Evolutionary conservation across 345 rosid species (phyloP), one percentile per base, ranked within the genome.

Genomic region (Salix suchowensis): DNA sequence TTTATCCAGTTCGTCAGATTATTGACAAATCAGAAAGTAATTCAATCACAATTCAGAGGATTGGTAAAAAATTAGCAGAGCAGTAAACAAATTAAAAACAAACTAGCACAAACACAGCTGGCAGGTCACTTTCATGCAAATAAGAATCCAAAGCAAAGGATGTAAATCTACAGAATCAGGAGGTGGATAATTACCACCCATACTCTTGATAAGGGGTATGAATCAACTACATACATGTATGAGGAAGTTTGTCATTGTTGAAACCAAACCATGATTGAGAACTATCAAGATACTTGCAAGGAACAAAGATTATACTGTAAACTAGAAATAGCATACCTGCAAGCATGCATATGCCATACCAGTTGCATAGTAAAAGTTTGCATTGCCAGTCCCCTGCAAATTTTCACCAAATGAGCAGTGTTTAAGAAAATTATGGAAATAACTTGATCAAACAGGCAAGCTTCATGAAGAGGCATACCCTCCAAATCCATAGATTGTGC

Each of bases 401-500:
- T 75, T 80, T 81, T 44, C 69, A 70, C 24, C 28, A 36, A 23
- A 67, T 39, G 24, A 62, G 77, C 74, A 72, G 77, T 70, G 23
- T 77, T 62, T 36, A 75, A 52, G 54, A 46, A 26, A 28, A 46
- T n/a, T 54, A 60, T 14, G n/a, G 32, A 67, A 62, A 62, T 55
- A 30, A 34, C 64, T 42, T 26, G 8, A 39, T 69, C 30, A 55
- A 54, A 26, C 14, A 18, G 14, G 42, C 40, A 39, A 55, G 68
- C 73, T 62, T 65, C 50, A 75, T 26, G 68, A 69, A 79, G 37
- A 55, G 74, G 16, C 68, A 36, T 89, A 93, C 99, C 98, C 97
- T 87, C 99, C 98, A 96, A 82, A 93, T 92, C 98, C 98, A 96
- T 54, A 93, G 88, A 76, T 93, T 96, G 89, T 92, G 97, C 98